Conservation (phyloP, 345 rosid species). For the Camelina neglecta region DNA sequence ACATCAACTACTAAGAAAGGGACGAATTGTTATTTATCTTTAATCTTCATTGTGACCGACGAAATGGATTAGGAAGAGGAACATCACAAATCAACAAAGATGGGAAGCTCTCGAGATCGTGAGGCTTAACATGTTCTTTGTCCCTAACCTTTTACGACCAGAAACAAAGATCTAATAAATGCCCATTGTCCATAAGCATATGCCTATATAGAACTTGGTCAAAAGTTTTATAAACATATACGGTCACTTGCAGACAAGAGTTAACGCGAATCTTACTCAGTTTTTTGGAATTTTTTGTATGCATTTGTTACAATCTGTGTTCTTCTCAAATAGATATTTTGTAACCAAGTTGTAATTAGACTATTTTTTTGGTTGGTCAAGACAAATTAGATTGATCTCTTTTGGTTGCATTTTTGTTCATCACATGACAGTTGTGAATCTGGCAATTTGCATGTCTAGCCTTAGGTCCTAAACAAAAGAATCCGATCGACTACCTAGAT, state of each 20-base stretch:
- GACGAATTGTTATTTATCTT: background rate
- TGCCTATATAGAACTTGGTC: slow-evolving; percentile 33
- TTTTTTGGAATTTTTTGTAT: slow-evolving; percentile 13
- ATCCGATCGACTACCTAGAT: background rate
- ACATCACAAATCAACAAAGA: slow-evolving; percentile 36
- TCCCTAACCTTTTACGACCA: slow-evolving; percentile 37
- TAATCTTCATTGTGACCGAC: background rate
- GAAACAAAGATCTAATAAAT: slow-evolving; percentile 39
- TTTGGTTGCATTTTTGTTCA: slow-evolving; percentile 21
- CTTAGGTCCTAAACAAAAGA: background rate
- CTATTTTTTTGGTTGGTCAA: slow-evolving; percentile 25
- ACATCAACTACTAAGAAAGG: slow-evolving; percentile 3
- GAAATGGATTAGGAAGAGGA: slow-evolving; percentile 24
- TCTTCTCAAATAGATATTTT: slow-evolving; percentile 35
- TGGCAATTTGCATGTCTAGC: slow-evolving; percentile 20
- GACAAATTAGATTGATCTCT: slow-evolving; percentile 1
- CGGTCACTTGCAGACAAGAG: slow-evolving; percentile 40
- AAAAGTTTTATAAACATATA: slow-evolving; percentile 27
- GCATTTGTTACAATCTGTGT: slow-evolving; percentile 29
- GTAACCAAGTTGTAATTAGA: slow-evolving; percentile 29
- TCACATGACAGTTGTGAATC: slow-evolving; percentile 40
- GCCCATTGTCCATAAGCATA: slow-evolving; percentile 33
- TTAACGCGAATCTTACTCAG: slow-evolving; percentile 36
- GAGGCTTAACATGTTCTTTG: slow-evolving; percentile 38
- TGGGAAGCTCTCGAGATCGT: slow-evolving; percentile 44